Conservation (phyloP, 2,329 filamentous ascomycete species). For the Diaporthe citri region DNA sequence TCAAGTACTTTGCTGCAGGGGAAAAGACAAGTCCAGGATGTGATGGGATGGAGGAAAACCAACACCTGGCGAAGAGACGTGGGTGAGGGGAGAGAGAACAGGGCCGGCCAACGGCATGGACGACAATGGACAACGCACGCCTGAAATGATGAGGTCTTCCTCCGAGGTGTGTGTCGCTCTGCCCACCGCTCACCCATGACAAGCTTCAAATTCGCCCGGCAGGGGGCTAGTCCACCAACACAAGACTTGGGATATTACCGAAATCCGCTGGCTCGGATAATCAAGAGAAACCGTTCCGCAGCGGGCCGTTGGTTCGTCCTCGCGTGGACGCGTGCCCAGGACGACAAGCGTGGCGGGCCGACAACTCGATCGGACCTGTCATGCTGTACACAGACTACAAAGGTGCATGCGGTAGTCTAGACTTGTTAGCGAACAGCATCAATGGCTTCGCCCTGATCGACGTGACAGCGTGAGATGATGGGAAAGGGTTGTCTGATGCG, state of each 20-base stretch:
- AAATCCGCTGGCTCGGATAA: constrained; percentile 33
- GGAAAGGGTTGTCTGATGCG: constrained; percentile 31
- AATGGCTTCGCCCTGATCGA: constrained; percentile 12
- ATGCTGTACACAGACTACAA: not conserved
- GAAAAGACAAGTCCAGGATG: no score
- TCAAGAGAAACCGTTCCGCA: not conserved
- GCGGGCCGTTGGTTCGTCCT: not conserved
- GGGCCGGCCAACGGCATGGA: not conserved
- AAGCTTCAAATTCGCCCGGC: constrained; percentile 32
- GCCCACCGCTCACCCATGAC: constrained; percentile 3
- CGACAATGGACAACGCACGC: not conserved
- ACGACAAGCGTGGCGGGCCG: not conserved
- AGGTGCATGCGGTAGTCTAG: not conserved
- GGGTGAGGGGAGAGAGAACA: not conserved
- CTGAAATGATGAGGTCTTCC: constrained; percentile 18
- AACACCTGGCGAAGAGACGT: not conserved
- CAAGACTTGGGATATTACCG: constrained; percentile 12
- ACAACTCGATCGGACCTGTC: not conserved
- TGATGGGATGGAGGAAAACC: not conserved
- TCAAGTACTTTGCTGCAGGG: not conserved
- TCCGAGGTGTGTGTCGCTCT: not conserved
- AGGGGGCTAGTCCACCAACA: constrained; percentile 31
- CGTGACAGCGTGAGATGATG: constrained; percentile 12
- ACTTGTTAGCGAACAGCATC: not conserved
- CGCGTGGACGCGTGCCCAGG: not conserved